Base-by-base conservation (phyloP, 331 rosid genomes). In the Malus hybrid region DNA sequence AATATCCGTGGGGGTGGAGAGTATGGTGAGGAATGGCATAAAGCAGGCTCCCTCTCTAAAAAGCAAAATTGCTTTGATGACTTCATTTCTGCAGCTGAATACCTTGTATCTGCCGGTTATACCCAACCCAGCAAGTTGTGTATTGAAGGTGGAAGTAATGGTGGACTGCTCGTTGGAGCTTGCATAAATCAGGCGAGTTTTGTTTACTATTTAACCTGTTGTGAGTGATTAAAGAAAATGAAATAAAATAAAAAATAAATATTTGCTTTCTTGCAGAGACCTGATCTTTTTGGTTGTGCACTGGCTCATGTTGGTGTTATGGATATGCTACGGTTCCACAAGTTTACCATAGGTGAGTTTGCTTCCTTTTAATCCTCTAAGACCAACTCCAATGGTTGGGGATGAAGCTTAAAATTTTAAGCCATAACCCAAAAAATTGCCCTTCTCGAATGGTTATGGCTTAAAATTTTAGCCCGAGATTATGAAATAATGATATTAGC, bases 11-110 rank as follows among this genome's bases (percentile, higher is more conserved):
- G 99, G 33, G 99, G 99, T 77, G 99, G 99, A 63, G 99, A 94
- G 77, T 94, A 92, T 70, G 99, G 99, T 72, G 97, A 94, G 92
- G 97, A 94, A 80, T 94, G 99, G 99, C 99, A 94, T 75, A 94
- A 94, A 88, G 96, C 96, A 74, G 99, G 99, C 53, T 87, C 97
- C 73, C 99, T 92, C 63, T 86, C 87, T 13, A 89, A 76, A 71
- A 94, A 94, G 82, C 99, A 94, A 89, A 94, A 87, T 87, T 92
- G 97, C 86, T 94, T 92, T 80, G 96, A 92, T 78, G 99, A 94
- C 73, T 94, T 92, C 83, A 90, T 94, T 81, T 86, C 92, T 83
- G 89, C 91, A 5, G 97, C 91, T 16, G 97, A 94, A 78, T 92
- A 90, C 82, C 97, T 94, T 78, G 64, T 94, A 73, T 92, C 96